Percentiles rank a stretch among this genome's conserved stretches.
Conservation (phyloP, 768 basidiomycete genomes). For the Termitomyces sp. region DNA sequence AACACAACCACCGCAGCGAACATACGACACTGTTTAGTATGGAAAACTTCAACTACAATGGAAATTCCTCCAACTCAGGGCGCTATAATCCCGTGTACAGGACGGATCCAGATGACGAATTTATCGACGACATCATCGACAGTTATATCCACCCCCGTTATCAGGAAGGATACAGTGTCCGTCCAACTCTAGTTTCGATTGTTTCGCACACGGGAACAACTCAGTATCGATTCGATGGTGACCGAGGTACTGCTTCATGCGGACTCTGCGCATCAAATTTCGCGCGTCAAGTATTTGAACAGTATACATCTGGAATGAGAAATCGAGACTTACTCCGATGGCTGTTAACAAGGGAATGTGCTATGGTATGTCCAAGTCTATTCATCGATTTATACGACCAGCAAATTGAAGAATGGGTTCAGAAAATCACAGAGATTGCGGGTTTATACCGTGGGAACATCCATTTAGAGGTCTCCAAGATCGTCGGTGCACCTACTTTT, state of each 20-base stretch:
- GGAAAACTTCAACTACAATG: not conserved
- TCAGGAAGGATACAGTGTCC: not conserved
- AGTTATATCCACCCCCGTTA: not conserved
- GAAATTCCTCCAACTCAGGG: not conserved
- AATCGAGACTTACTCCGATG: not conserved
- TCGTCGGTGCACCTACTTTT: not conserved
- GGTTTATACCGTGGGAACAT: not conserved
- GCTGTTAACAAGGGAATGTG: not conserved
- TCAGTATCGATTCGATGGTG: not conserved
- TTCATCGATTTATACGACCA: not conserved
- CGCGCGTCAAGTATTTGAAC: not conserved
- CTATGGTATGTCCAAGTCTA: not conserved
- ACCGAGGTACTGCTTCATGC: not conserved
- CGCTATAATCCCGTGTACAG: not conserved
- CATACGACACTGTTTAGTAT: not conserved
- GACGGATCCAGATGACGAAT: not conserved
- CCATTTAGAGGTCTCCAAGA: not conserved
- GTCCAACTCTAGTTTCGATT: not conserved
- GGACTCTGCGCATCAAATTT: conserved; percentile 3
- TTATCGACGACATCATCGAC: not conserved
- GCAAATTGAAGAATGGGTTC: not conserved
- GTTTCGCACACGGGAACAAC: not conserved
- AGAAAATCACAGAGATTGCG: not conserved
- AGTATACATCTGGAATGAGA: not conserved
- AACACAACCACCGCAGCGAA: not conserved